These are phyloP conservation scores for Erodium trifolium DNA, from an alignment of 441 rosid species.

Conservation along the genomic window DNA sequence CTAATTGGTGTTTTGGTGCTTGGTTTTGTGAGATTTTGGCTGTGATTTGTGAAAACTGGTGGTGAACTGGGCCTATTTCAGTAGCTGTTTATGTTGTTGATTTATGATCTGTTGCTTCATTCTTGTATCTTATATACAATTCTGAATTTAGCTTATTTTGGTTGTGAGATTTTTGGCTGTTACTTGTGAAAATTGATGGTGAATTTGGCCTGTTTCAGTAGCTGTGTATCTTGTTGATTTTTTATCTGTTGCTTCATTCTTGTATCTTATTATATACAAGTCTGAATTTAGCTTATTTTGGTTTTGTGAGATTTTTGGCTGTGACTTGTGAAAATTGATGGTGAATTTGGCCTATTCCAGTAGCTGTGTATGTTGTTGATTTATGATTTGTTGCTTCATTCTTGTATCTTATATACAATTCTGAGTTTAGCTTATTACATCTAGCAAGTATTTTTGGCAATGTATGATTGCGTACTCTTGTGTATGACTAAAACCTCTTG, in stretches of 20 bases:
- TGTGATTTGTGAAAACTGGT: neutral
- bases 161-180: too few species aligned
- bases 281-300: neutral
- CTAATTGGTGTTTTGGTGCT: constrained; percentile 3
- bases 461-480: neutral
- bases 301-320: too few species aligned
- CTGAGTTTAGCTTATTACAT: neutral
- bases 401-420: neutral
- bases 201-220: neutral
- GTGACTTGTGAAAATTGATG: too few species aligned
- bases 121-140: neutral
- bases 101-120: neutral
- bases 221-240: neutral
- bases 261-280: neutral
- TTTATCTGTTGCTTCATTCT: neutral
- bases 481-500: too few species aligned
- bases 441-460: neutral
- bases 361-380: neutral
- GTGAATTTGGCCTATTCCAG: neutral
- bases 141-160: neutral
- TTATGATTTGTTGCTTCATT: neutral
- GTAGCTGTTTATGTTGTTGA: neutral
- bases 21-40: neutral
- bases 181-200: too few species aligned
- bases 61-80: neutral